These are phyloP conservation scores for Parvularia atlantis DNA, from an alignment of 78 protist genomes.

Conservation along the genomic window DNA sequence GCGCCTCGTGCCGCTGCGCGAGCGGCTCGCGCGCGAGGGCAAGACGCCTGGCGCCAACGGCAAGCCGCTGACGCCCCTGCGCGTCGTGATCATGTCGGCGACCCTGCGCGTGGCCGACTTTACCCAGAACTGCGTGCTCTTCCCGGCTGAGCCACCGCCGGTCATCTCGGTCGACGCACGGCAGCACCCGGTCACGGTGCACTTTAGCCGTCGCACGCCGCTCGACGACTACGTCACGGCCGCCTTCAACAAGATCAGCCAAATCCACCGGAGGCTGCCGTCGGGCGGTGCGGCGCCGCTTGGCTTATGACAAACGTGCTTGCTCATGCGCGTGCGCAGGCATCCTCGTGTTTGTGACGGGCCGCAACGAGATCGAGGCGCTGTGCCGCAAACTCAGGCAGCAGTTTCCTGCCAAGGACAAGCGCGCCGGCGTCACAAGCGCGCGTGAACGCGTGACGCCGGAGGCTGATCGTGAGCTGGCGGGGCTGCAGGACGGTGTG, in stretches of 20 bases:
- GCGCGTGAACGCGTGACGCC: too few relatives aligned
- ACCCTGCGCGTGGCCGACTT: slow-evolving; percentile 88
- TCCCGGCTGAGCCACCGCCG: slow-evolving; percentile 54
- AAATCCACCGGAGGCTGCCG: slow-evolving; percentile 81
- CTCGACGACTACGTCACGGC: slow-evolving; percentile 49
- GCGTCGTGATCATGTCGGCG: slow-evolving; percentile 96
- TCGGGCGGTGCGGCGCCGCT: slow-evolving; percentile 74
- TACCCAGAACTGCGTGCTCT: slow-evolving; percentile 54
- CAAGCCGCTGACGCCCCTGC: slow-evolving; percentile 66
- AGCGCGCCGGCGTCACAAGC: too few relatives aligned
- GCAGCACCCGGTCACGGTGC: slow-evolving; percentile 78
- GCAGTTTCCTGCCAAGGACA: too few relatives aligned
- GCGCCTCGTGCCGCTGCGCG: slow-evolving; percentile 75
- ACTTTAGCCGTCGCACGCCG: slow-evolving; percentile 69
- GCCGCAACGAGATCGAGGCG: slow-evolving; percentile 74
- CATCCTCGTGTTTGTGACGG: slow-evolving; percentile 91
- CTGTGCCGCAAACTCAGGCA: slow-evolving; percentile 40
- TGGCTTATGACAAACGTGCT: neutral
- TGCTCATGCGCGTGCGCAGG: neutral
- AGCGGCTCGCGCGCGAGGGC: neutral
- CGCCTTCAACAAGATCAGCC: slow-evolving; percentile 44
- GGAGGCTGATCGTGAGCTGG: slow-evolving; percentile 18
- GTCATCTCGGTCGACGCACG: slow-evolving; percentile 67
- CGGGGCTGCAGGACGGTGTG: too few relatives aligned
- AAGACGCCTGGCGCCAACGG: neutral